Evolutionary conservation across 1,284 basidiomycete species (phyloP), one percentile per base, ranked within the genome.

Genomic region (Exobasidium rhododendri): DNA sequence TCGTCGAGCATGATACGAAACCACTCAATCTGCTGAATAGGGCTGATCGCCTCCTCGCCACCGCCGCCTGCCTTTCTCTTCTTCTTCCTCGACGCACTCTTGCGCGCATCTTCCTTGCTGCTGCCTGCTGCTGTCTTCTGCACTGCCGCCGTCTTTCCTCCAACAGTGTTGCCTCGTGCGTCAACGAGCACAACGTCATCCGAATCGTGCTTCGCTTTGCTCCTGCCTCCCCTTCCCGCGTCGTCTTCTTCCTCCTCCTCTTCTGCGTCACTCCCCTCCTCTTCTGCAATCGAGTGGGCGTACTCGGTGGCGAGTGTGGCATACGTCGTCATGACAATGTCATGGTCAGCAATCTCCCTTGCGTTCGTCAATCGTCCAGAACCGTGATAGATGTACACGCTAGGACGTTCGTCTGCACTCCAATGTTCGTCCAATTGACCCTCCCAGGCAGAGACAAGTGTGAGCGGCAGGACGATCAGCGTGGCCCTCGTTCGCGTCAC

Each of bases 381-480:
- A 13, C 96, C 96, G 75, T 99, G 96, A 79, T 98, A 98, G 65
- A 98, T 86, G 81, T 97, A 98, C 32, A 98, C 88, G 28, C 87
- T 61, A 0, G 77, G 78, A 28, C 54, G 67, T 14, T 65, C 59
- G 17, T 56, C 46, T 6, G 59, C 35, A 1, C 43, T 30, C 77
- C 78, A 80, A 81, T 99, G 96, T 78, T 97, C 94, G 63, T 88
- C 86, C 78, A 98, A 90, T 80, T 99, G 96, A 67, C 96, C 92
- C 81, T 98, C 94, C 96, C 96, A 99, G 77, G 97, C 98, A 51
- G 91, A 88, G 0, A 99, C 91, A 1, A 96, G 97, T 24, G 92
- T 94, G 58, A 99, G 84, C 6, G 96, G 96, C 72, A 96, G 97
- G 28, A 99, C 86, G 69, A 99, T 91, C n/a, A 99, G 82, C 0